phyloP scores from a whole-genome alignment of 78 protist species.

The Cavenderia fasciculata region DNA sequence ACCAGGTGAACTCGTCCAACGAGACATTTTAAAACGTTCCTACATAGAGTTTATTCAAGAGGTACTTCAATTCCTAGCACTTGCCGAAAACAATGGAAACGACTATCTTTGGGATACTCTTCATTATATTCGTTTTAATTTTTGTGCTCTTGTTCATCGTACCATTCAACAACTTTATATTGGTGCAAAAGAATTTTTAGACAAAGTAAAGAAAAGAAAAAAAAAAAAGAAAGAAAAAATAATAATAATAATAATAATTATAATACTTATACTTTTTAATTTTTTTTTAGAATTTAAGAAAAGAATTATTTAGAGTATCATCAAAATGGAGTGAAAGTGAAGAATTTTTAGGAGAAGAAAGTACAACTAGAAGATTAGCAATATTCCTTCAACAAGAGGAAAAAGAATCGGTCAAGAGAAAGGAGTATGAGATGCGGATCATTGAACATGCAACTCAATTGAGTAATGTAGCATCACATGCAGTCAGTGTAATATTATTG shows the following conservation, averaged over 20 bases:
- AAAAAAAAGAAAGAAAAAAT: neutral
- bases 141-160: conserved; percentile 64
- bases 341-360: conserved; percentile 46
- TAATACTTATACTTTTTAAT: neutral
- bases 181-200: conserved; percentile 64
- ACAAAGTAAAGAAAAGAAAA: conserved; percentile 4
- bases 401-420: conserved; percentile 45
- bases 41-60: conserved; percentile 61
- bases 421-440: conserved; percentile 32
- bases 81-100: neutral
- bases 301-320: conserved; percentile 34
- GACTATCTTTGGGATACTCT: conserved; percentile 69
- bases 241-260: neutral
- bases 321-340: conserved; percentile 72
- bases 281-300: conserved; percentile 4
- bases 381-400: conserved; percentile 58
- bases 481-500: conserved; percentile 44
- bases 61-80: conserved; percentile 21
- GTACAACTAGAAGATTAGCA: neutral
- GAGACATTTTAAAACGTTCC: conserved; percentile 39
- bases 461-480: conserved; percentile 65
- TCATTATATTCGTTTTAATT: conserved; percentile 61
- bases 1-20: conserved; percentile 54
- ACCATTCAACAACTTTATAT: conserved; percentile 58
- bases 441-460: conserved; percentile 73